These are phyloP conservation scores for Tolypocladium album DNA, from an alignment of 2,329 filamentous ascomycete species.

Conservation along the genomic window DNA sequence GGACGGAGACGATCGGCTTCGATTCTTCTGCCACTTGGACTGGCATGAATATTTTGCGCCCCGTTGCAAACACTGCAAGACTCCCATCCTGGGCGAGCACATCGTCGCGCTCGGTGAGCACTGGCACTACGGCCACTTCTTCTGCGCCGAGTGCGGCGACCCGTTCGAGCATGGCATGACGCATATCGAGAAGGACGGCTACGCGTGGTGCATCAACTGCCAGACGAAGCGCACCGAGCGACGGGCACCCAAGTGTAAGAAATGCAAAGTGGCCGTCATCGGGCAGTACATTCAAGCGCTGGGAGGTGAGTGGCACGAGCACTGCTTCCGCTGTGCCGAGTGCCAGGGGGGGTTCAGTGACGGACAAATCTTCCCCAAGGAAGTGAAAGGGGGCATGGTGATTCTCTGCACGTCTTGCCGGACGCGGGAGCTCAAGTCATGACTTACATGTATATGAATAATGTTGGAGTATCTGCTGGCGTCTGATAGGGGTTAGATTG, in stretches of 20 bases:
- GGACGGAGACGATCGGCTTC: slow-evolving; percentile 61
- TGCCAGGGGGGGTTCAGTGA: slow-evolving; percentile 52
- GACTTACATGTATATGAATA: slow-evolving; percentile 8
- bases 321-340: slow-evolving; percentile 73
- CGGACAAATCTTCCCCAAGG: slow-evolving; percentile 53
- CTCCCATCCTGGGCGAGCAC: slow-evolving; percentile 91
- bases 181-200: slow-evolving; percentile 89
- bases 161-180: slow-evolving; percentile 67
- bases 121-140: slow-evolving; percentile 97
- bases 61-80: slow-evolving; percentile 90
- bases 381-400: slow-evolving; percentile 35
- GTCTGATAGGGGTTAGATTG: not conserved
- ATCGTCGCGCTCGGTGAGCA: slow-evolving; percentile 88
- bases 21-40: slow-evolving; percentile 97
- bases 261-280: slow-evolving; percentile 74
- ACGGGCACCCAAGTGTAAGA: slow-evolving; percentile 77
- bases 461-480: not conserved
- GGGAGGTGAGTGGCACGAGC: slow-evolving; percentile 85
- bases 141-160: slow-evolving; percentile 97
- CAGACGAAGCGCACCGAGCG: slow-evolving; percentile 87
- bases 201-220: slow-evolving; percentile 91
- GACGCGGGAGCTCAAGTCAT: slow-evolving; percentile 46
- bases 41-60: slow-evolving; percentile 93
- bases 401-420: slow-evolving; percentile 53
- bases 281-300: slow-evolving; percentile 85